phyloP scores from a whole-genome alignment of 345 rosid genomes.

The Capsella bursapastoris region DNA sequence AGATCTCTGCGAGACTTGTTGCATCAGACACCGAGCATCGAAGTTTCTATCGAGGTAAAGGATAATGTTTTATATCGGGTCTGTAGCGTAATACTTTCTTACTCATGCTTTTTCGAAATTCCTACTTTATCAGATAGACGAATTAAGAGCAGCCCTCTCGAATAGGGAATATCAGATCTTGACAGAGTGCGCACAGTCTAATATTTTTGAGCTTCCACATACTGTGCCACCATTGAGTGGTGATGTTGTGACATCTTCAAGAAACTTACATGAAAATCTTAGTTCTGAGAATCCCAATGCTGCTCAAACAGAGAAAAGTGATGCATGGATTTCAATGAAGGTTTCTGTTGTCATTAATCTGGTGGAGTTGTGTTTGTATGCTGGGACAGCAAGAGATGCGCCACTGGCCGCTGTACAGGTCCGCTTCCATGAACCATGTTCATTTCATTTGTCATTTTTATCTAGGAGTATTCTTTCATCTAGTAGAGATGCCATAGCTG shows the following conservation, averaged over 20 bases:
- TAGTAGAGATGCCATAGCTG: constrained; percentile 18
- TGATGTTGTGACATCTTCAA: constrained; percentile 52
- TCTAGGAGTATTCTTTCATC: constrained; percentile 28
- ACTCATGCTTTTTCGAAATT: constrained; percentile 36
- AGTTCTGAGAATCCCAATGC: constrained; percentile 50
- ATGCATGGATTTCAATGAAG: constrained; percentile 69
- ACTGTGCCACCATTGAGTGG: constrained; percentile 60
- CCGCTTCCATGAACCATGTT: constrained; percentile 32
- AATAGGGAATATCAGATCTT: constrained; percentile 88
- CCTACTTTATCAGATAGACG: constrained; percentile 70
- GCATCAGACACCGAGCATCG: constrained; percentile 80
- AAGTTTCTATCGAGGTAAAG: constrained; percentile 72
- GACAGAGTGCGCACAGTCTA: constrained; percentile 84
- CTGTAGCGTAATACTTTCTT: constrained; percentile 24
- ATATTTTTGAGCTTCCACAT: constrained; percentile 80
- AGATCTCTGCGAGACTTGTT: constrained; percentile 91
- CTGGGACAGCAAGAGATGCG: constrained; percentile 73
- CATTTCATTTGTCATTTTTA: constrained; percentile 27
- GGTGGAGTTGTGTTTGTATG: constrained; percentile 74
- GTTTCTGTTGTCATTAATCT: constrained; percentile 72
- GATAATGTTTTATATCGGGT: constrained; percentile 31
- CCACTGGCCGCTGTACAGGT: constrained; percentile 89
- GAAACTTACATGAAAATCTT: constrained; percentile 51
- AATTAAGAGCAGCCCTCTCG: constrained; percentile 78
- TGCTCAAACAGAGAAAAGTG: constrained; percentile 46